These are phyloP conservation scores for Epichloe sp. DNA, from an alignment of 2,329 filamentous ascomycete genomes.

Conservation along the genomic window DNA sequence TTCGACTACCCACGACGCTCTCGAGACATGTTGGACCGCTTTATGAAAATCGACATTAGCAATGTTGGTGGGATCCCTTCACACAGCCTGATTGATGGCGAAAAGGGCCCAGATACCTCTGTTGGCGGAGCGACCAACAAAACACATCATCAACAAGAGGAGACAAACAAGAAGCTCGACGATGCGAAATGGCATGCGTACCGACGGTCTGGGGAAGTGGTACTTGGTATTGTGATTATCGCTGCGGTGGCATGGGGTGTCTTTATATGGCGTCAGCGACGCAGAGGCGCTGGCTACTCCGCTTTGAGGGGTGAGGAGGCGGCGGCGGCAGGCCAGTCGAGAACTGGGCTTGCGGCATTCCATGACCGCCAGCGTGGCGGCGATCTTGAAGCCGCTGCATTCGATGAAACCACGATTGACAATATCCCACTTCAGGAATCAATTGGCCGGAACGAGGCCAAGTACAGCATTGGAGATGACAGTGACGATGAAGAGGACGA, in stretches of 20 bases:
- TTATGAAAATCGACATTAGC: constrained; percentile 85
- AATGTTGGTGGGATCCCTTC: constrained; percentile 70
- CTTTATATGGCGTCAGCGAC: constrained; percentile 50
- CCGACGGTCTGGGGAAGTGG: constrained; percentile 73
- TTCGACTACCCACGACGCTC: constrained; percentile 80
- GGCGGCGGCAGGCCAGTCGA: constrained; percentile 18
- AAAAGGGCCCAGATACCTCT: constrained; percentile 65
- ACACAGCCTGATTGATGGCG: constrained; percentile 73
- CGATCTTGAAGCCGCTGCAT: constrained; percentile 51
- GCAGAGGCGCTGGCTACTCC: constrained; percentile 40
- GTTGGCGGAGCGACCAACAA: constrained; percentile 55
- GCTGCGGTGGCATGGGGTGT: constrained; percentile 64
- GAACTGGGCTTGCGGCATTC: constrained; percentile 32
- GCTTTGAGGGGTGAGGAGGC: constrained; percentile 30
- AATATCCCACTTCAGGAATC: constrained; percentile 42
- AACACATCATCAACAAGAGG: constrained; percentile 39
- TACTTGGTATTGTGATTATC: constrained; percentile 67
- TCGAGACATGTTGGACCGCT: constrained; percentile 93
- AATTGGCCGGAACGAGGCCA: constrained; percentile 24
- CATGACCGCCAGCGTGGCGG: constrained; percentile 31
- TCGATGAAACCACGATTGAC: constrained; percentile 53
- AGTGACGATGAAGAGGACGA: constrained; percentile 30
- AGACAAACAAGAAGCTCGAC: constrained; percentile 55
- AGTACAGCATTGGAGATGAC: constrained; percentile 44
- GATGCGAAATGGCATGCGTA: constrained; percentile 84